These are phyloP conservation scores for Crepidotus variabilis DNA, from an alignment of 768 basidiomycete species.

Conservation along the genomic window DNA sequence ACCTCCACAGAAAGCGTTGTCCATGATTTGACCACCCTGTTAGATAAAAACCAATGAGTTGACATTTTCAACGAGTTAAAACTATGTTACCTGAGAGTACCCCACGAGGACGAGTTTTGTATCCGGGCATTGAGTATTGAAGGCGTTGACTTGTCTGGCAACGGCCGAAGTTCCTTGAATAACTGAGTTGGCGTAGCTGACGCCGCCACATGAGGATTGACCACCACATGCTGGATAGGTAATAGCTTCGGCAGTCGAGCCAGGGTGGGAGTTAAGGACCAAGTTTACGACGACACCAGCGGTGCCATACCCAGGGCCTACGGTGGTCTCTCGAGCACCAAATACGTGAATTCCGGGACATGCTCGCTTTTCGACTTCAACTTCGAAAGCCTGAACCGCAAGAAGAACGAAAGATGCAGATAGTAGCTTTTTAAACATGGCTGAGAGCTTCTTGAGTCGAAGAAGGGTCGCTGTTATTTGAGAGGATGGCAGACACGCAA, in stretches of 20 bases:
- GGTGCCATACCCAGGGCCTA: constrained; percentile 26
- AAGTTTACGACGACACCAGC: constrained; percentile 23
- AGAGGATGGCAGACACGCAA: too few species aligned
- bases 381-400: not conserved
- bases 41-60: not conserved
- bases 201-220: constrained; percentile 26
- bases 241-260: constrained; percentile 28
- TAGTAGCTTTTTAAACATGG: not conserved
- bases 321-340: constrained; percentile 31
- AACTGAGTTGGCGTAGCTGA: constrained; percentile 28
- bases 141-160: constrained; percentile 25
- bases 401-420: not conserved
- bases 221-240: constrained; percentile 34
- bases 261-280: constrained; percentile 24
- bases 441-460: too few species aligned
- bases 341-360: constrained; percentile 31
- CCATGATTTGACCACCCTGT: constrained; percentile 32
- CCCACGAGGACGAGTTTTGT: constrained; percentile 28
- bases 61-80: not conserved
- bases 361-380: not conserved
- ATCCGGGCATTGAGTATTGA: constrained; percentile 27
- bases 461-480: too few species aligned
- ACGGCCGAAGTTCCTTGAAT: constrained; percentile 26
- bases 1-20: constrained; percentile 30
- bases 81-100: constrained; percentile 25